Conservation (phyloP, 1,139 yeast species). For the Yamadazyma trypodendri region DNA sequence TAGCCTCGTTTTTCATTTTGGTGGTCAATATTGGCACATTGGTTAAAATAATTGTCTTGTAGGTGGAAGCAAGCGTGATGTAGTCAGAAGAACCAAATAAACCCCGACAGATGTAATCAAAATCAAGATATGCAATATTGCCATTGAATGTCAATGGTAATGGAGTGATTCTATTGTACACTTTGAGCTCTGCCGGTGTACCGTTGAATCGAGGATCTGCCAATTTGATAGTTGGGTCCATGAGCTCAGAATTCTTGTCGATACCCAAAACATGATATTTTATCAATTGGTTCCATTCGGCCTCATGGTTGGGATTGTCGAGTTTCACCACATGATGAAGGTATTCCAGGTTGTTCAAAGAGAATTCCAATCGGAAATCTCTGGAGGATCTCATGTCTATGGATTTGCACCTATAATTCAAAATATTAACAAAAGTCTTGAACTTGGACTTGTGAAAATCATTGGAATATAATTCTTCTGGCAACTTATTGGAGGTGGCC, state of each 20-base stretch:
- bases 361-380: constrained; percentile 54
- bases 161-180: constrained; percentile 53
- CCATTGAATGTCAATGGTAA: constrained; percentile 44
- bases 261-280: constrained; percentile 21
- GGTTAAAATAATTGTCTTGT: constrained; percentile 55
- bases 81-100: constrained; percentile 67
- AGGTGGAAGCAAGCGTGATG: constrained; percentile 63
- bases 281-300: constrained; percentile 37
- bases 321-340: constrained; percentile 31
- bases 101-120: constrained; percentile 56
- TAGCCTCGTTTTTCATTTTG: constrained; percentile 64
- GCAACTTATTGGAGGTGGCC: constrained; percentile 70
- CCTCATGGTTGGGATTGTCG: constrained; percentile 23
- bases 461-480: constrained; percentile 67
- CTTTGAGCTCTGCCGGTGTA: constrained; percentile 36
- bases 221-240: constrained; percentile 5
- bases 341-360: constrained; percentile 15
- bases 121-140: constrained; percentile 51
- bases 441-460: constrained; percentile 61
- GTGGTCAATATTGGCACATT: constrained; percentile 61
- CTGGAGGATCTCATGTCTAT: constrained; percentile 59
- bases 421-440: constrained; percentile 52
- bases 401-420: constrained; percentile 61
- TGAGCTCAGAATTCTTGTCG: constrained; percentile 16
- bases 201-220: constrained; percentile 19